Percentiles rank a stretch among this genome's conserved stretches.
These are phyloP conservation scores for Scleroderma bovista DNA, from an alignment of 768 basidiomycete genomes.

Conservation along the genomic window DNA sequence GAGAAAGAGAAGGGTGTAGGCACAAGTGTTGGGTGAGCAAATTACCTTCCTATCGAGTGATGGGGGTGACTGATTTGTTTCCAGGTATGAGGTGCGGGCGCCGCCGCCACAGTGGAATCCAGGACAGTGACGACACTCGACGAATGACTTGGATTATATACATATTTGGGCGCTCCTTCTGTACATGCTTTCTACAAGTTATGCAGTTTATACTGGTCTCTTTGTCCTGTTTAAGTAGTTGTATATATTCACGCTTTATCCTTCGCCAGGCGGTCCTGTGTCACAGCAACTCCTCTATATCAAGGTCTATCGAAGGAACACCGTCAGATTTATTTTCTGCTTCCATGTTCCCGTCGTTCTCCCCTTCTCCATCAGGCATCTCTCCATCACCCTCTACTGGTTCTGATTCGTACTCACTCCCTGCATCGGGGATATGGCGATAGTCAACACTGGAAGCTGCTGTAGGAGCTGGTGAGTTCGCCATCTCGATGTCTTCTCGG, in stretches of 20 bases:
- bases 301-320: constrained; percentile 25
- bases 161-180: background rate
- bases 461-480: constrained; percentile 48
- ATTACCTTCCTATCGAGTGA: background rate
- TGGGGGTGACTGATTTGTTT: background rate
- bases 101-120: constrained; percentile 39
- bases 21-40: constrained; percentile 66
- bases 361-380: constrained; percentile 15
- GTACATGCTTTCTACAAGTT: background rate
- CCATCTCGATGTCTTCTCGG: constrained; percentile 29
- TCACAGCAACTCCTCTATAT: constrained; percentile 21
- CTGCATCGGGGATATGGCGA: constrained; percentile 33
- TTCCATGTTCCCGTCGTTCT: constrained; percentile 21
- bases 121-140: constrained; percentile 7
- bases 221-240: background rate
- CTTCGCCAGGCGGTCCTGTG: background rate
- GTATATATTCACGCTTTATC: background rate
- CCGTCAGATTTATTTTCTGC: constrained; percentile 13
- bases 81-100: constrained; percentile 39
- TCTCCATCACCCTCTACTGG: constrained; percentile 25
- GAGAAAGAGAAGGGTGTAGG: constrained; percentile 83
- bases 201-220: no score
- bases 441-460: constrained; percentile 44
- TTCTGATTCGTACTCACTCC: constrained; percentile 57
- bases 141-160: no score